Evolutionary conservation across 2,329 filamentous ascomycete genomes (phyloP).

Genomic region (Acephala macrosclerotiorum): DNA sequence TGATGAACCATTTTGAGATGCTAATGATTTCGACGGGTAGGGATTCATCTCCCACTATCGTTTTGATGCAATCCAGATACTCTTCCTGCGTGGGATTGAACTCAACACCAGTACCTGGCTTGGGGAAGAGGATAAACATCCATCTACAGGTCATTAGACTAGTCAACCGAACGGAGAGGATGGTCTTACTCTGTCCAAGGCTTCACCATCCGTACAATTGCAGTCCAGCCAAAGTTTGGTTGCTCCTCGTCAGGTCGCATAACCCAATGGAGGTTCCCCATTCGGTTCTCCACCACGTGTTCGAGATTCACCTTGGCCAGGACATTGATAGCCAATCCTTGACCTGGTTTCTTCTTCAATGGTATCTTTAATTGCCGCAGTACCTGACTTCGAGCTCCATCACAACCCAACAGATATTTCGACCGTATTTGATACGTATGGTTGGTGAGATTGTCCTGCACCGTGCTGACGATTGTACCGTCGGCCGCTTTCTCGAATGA

Average conservation of each 20-base stretch:
- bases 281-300: slow-evolving; percentile 55
- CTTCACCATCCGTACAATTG: slow-evolving; percentile 65
- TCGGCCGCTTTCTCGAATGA: slow-evolving; percentile 38
- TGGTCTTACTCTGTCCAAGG: slow-evolving; percentile 60
- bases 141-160: slow-evolving; percentile 48
- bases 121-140: slow-evolving; percentile 62
- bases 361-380: slow-evolving; percentile 55
- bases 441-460: slow-evolving; percentile 48
- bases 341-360: slow-evolving; percentile 52
- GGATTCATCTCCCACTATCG: slow-evolving; percentile 63
- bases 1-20: slow-evolving; percentile 65
- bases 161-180: neutral
- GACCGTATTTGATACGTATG: slow-evolving; percentile 54
- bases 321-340: slow-evolving; percentile 58
- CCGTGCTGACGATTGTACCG: slow-evolving; percentile 41
- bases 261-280: slow-evolving; percentile 67
- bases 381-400: slow-evolving; percentile 57
- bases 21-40: slow-evolving; percentile 58
- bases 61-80: slow-evolving; percentile 52
- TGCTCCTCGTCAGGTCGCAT: slow-evolving; percentile 61
- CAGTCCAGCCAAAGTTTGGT: slow-evolving; percentile 58
- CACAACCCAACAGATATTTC: slow-evolving; percentile 66
- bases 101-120: slow-evolving; percentile 46
- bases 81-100: slow-evolving; percentile 55
- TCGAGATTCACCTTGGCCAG: slow-evolving; percentile 58